Base-by-base conservation (phyloP, 2,329 filamentous ascomycete species). In the Drechslerella dactyloides region DNA sequence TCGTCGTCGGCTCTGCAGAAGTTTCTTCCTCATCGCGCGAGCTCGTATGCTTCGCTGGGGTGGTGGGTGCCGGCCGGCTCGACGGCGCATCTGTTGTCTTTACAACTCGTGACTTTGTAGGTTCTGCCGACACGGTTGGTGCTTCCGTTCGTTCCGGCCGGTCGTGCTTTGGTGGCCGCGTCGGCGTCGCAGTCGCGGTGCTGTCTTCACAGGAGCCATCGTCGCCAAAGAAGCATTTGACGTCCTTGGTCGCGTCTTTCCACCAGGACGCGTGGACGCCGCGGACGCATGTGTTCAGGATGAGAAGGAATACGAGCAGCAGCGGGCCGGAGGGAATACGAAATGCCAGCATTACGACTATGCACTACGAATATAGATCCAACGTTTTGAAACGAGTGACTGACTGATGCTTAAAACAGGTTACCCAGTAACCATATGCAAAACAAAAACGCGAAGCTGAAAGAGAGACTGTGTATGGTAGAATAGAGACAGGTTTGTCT, bases 201-300 rank as follows among this genome's bases (percentile, higher is more conserved):
- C 50, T 30, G 17, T 42, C n/a, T n/a, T n/a, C 33, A 35, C 68
- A 72, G n/a, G 63, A 19, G n/a, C 50, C 30, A 19, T 60, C 55
- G 57, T 61, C 44, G 19, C 68, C 68, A 27, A 72, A 72, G 68
- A 65, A 64, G 19, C 68, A 72, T 65, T 65, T 72, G n/a, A 65
- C 68, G 7, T 51, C 68, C 27, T 37, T 17, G 5, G 60, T 65
- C 33, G 51, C 60, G 23, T 58, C 54, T 11, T 60, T 33, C 60
- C 68, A 72, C 17, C 53, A 37, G 24, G 60, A 64, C 17, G 55
- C 58, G 19, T 50, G 30, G 21, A 50, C 68, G 60, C 54, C 48
- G 30, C 54, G 37, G 15, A 57, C 27, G 21, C 59, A 50, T 30
- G 60, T 52, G 24, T 63, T 51, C 42, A 51, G 35, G 37, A 72